Evolutionary conservation across 257 asterid genomes (phyloP).

Genomic region (Leptodermis oblonga): DNA sequence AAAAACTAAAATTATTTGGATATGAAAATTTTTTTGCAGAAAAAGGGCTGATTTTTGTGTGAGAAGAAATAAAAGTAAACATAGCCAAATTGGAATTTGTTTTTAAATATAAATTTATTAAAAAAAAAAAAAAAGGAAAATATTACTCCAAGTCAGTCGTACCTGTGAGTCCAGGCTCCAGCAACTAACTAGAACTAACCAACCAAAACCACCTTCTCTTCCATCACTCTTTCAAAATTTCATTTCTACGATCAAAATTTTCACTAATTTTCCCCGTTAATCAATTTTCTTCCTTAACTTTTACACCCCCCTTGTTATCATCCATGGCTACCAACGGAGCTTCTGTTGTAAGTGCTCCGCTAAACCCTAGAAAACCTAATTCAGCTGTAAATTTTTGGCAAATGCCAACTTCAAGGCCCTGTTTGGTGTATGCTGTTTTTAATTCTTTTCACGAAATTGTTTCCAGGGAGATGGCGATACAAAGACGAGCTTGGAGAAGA

Average conservation of each 20-base stretch:
- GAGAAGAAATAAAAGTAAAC: too few relatives aligned
- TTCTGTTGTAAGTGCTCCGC: slow-evolving; percentile 9
- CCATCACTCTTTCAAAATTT: not conserved
- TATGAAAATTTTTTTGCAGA: too few relatives aligned
- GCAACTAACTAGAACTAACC: not conserved
- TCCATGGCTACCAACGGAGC: slow-evolving; percentile 29
- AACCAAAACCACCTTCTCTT: not conserved
- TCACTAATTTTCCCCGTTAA: not conserved
- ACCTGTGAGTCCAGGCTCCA: not conserved
- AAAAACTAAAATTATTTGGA: too few relatives aligned
- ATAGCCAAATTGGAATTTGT: too few relatives aligned
- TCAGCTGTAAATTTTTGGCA: not conserved
- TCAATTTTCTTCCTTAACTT: not conserved
- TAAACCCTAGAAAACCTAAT: slow-evolving; percentile 3
- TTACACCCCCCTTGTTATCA: not conserved
- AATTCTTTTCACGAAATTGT: not conserved
- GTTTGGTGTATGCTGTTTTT: not conserved
- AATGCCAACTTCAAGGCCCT: not conserved
- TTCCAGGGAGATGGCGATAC: slow-evolving; percentile 75
- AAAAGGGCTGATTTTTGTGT: too few relatives aligned
- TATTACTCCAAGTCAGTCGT: not conserved
- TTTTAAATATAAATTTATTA: too few relatives aligned
- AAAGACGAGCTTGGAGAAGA: slow-evolving; percentile 92
- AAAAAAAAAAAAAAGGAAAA: too few relatives aligned
- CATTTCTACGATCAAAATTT: too few relatives aligned